Percentiles rank a stretch among this genome's conserved stretches.
Conservation (phyloP, 139 green algal genomes). For the Micromonas commoda region DNA sequence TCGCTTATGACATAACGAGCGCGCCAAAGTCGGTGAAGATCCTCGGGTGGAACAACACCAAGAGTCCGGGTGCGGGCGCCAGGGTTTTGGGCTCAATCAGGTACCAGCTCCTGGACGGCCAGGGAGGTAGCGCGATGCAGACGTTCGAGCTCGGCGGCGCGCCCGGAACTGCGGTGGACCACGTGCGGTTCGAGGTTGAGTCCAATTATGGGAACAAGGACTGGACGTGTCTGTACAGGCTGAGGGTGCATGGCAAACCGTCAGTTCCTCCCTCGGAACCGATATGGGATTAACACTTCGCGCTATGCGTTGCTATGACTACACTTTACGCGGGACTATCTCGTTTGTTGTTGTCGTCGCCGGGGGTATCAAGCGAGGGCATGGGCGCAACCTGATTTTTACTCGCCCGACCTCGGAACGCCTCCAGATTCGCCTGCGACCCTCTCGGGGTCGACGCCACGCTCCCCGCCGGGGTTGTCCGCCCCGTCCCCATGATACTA, state of each 20-base stretch:
- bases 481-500: too few relatives aligned
- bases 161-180: background rate
- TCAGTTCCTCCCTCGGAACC: background rate
- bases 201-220: conserved; percentile 2
- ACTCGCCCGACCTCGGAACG: too few relatives aligned
- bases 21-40: conserved; percentile 9
- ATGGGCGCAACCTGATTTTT: too few relatives aligned
- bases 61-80: background rate
- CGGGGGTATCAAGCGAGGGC: too few relatives aligned
- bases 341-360: too few relatives aligned
- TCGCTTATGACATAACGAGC: conserved; percentile 14
- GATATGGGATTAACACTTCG: background rate
- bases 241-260: conserved; percentile 12
- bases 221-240: conserved; percentile 20
- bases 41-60: conserved; percentile 11
- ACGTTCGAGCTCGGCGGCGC: background rate
- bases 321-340: too few relatives aligned
- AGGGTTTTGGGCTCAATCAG: background rate
- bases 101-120: background rate
- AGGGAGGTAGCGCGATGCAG: background rate
- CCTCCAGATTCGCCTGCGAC: too few relatives aligned
- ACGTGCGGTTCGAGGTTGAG: conserved; percentile 7
- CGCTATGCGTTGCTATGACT: too few relatives aligned
- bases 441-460: too few relatives aligned
- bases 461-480: too few relatives aligned